Conservation (phyloP, 192 early-diverging fungal genomes). For the Oehlia diaphana region DNA sequence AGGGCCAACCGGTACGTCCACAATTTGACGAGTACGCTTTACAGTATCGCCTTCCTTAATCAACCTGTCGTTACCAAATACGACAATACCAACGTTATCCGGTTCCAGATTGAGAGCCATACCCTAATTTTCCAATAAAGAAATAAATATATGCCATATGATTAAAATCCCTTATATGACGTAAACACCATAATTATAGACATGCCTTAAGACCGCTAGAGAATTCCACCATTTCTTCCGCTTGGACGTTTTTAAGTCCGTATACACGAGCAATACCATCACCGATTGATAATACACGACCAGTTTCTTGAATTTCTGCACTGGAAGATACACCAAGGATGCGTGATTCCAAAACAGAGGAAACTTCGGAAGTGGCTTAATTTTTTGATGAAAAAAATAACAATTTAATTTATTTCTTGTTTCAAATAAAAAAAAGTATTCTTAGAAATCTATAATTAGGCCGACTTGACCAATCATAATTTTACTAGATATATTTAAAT, state of each 20-base stretch:
- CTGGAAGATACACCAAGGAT: slow-evolving; percentile 84
- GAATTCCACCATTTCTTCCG: slow-evolving; percentile 99
- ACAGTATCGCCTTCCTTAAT: slow-evolving; percentile 99
- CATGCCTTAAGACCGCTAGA: slow-evolving; percentile 94
- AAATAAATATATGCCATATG: background rate
- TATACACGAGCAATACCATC: slow-evolving; percentile 99
- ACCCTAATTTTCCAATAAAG: slow-evolving; percentile 59
- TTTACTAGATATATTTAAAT: background rate
- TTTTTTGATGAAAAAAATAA: background rate
- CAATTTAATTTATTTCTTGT: no score
- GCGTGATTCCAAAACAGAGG: slow-evolving; percentile 96
- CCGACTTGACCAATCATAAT: background rate
- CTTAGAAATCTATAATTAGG: no score
- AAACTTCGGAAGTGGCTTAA: slow-evolving; percentile 89
- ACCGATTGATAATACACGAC: slow-evolving; percentile 98
- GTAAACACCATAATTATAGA: background rate
- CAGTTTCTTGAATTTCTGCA: slow-evolving; percentile 95
- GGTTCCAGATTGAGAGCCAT: slow-evolving; percentile 99
- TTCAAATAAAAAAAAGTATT: no score
- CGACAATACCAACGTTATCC: slow-evolving; percentile 99
- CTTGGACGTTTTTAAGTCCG: slow-evolving; percentile 96
- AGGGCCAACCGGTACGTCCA: slow-evolving; percentile 96
- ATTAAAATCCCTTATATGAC: background rate
- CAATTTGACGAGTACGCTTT: slow-evolving; percentile 98
- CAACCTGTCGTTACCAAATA: slow-evolving; percentile 99